Evolutionary conservation across 2,329 filamentous ascomycete species (phyloP).

Genomic region (Rosellinia necatrix): DNA sequence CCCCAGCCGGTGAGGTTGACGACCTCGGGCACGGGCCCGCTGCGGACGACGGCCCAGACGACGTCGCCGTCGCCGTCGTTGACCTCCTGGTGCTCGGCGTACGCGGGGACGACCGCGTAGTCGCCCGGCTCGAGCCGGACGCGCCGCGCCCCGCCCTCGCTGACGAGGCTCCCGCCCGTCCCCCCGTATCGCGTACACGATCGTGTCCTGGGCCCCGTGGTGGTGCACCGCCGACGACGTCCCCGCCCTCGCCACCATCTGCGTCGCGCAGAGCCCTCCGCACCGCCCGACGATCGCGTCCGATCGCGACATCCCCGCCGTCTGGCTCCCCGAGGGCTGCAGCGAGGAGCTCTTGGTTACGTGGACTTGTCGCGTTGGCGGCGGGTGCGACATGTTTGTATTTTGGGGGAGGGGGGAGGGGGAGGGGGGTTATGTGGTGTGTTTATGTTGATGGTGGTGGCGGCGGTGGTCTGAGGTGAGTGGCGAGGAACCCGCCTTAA

Average conservation of each 20-base stretch:
- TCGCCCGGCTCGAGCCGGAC: slow-evolving; percentile 55
- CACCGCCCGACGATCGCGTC: slow-evolving; percentile 53
- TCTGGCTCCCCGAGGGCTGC: slow-evolving; percentile 50
- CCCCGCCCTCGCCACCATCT: slow-evolving; percentile 54
- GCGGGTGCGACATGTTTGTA: slow-evolving; percentile 32
- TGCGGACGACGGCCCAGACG: slow-evolving; percentile 57
- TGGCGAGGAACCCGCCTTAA: no score
- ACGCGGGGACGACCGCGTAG: slow-evolving; percentile 59
- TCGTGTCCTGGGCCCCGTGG: slow-evolving; percentile 57
- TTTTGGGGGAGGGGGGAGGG: neutral
- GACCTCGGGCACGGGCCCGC: slow-evolving; percentile 52
- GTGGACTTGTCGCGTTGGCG: slow-evolving; percentile 41
- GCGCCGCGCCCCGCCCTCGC: slow-evolving; percentile 51
- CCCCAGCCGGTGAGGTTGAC: slow-evolving; percentile 55
- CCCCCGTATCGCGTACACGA: slow-evolving; percentile 56
- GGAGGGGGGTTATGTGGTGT: neutral
- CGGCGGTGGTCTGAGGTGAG: no score
- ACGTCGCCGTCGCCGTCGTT: slow-evolving; percentile 59
- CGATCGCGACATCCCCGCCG: slow-evolving; percentile 55
- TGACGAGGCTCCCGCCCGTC: slow-evolving; percentile 54
- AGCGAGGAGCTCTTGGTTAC: slow-evolving; percentile 44
- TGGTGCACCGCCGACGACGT: slow-evolving; percentile 56
- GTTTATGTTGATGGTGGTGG: neutral
- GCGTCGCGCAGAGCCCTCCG: slow-evolving; percentile 53
- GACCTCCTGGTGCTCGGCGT: slow-evolving; percentile 58